Percentiles rank a stretch among this genome's conserved stretches.
Evolutionary conservation across 306 rosid species (phyloP).

Genomic region (Prunus mira): DNA sequence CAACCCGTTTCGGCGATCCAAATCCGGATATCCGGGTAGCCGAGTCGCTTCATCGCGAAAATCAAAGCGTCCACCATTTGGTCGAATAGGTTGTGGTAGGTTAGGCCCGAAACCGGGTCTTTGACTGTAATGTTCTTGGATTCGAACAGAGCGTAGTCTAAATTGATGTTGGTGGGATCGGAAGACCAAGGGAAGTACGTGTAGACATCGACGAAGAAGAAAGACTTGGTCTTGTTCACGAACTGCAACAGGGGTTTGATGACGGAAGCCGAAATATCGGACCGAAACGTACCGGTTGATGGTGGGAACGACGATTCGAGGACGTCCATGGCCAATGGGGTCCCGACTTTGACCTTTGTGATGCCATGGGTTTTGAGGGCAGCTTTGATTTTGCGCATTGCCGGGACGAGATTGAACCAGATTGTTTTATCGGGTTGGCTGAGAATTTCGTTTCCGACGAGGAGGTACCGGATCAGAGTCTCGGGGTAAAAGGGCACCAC

Average conservation of each 20-base stretch:
- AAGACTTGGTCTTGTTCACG: conserved; percentile 59
- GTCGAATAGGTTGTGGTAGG: conserved; percentile 66
- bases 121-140: conserved; percentile 41
- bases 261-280: conserved; percentile 45
- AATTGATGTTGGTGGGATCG: conserved; percentile 45
- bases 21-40: conserved; percentile 55
- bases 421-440: conserved; percentile 28
- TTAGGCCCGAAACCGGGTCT: conserved; percentile 60
- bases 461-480: conserved; percentile 64
- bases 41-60: conserved; percentile 73
- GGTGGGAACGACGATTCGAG: conserved; percentile 73
- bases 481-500: conserved; percentile 50
- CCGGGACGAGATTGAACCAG: conserved; percentile 60
- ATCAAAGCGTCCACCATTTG: conserved; percentile 84
- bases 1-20: conserved; percentile 92
- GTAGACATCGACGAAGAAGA: conserved; percentile 76
- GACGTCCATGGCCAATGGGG: conserved; percentile 62
- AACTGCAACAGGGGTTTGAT: conserved; percentile 67
- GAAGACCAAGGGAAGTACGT: conserved; percentile 65
- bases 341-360: conserved; percentile 67
- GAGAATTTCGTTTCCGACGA: conserved; percentile 77
- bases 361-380: conserved; percentile 40
- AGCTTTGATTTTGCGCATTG: conserved; percentile 48
- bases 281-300: conserved; percentile 64
- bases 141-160: conserved; percentile 53